Base-by-base conservation (phyloP, 345 rosid genomes). In the Melaleuca quinquenervia region DNA sequence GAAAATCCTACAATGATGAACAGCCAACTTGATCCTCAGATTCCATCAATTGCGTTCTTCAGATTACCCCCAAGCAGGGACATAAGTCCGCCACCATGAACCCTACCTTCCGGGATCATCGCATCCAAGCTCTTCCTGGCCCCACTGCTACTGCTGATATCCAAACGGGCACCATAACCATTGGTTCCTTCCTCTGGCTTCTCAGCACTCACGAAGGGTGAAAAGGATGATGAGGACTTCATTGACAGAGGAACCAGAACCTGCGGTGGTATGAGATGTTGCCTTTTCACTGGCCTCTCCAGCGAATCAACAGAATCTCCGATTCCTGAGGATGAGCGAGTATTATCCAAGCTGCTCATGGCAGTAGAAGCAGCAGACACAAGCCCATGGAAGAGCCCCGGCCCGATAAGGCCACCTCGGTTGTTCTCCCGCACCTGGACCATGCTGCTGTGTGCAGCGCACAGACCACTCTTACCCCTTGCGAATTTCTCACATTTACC, bases 21-120 rank as follows among this genome's bases (percentile, higher is more conserved):
- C 80, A 5, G 50, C 58, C 22, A 26, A 54, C 51, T 85, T 14
- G 36, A 52, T 85, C 82, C 89, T 92, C 90, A 93, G 75, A 90
- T 87, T 89, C 94, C 94, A 87, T 92, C 93, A 55, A 92, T 86
- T 52, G 94, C 90, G 85, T 90, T 91, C 88, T 91, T 94, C 88
- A 95, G 87, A 90, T 87, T 94, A 54, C 98, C 98, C 82, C 93
- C 92, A 64, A 96, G 92, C 89, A 97, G 87, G 86, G 96, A 96
- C 99, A 97, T 93, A 29, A 96, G 96, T 50, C 93, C 94, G 1
- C 98, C 99, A 1, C 99, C 99, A 55, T 97, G 99, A 74, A 97
- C 98, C 93, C 98, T 95, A 86, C 98, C 99, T 91, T 97, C 99
- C 3, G 99, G 98, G 87, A 94, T 88, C 92, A 90, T 86, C 86